These are phyloP conservation scores for Pleurotus tuber-regium DNA, from an alignment of 768 basidiomycete genomes.

Conservation along the genomic window DNA sequence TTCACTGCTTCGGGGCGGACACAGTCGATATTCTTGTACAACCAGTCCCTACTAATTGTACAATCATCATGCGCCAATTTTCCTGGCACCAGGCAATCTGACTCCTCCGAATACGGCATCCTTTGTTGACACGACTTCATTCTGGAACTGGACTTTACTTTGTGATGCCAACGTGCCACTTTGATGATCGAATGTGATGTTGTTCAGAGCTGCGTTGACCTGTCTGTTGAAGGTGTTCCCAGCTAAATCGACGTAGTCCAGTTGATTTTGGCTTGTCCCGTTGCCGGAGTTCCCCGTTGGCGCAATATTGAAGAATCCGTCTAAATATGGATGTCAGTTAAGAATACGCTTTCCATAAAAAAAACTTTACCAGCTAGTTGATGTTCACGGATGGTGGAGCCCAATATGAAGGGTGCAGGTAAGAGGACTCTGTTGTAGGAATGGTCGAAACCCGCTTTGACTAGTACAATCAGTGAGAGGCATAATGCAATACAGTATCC, in stretches of 20 bases:
- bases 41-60: too few species aligned
- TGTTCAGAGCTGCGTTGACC: constrained; percentile 60
- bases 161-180: constrained; percentile 45
- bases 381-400: constrained; percentile 54
- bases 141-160: neutral
- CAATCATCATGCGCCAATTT: neutral
- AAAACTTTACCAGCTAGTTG: constrained; percentile 61
- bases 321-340: constrained; percentile 22
- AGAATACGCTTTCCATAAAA: neutral
- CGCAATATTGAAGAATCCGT: constrained; percentile 46
- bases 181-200: constrained; percentile 58
- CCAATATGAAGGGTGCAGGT: constrained; percentile 57
- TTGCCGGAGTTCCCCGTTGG: constrained; percentile 56
- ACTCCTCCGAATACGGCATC: constrained; percentile 3
- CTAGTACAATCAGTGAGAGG: constrained; percentile 30
- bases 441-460: constrained; percentile 58
- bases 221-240: constrained; percentile 63
- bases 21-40: neutral
- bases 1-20: constrained; percentile 3
- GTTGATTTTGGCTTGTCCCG: constrained; percentile 68
- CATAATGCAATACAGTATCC: neutral
- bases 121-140: neutral
- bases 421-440: constrained; percentile 59
- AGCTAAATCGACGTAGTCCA: constrained; percentile 53
- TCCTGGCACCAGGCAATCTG: constrained; percentile 19